Percentiles rank a stretch among this genome's conserved stretches.
Evolutionary conservation across 331 rosid species (phyloP).

Genomic region (Ulmus americana): DNA sequence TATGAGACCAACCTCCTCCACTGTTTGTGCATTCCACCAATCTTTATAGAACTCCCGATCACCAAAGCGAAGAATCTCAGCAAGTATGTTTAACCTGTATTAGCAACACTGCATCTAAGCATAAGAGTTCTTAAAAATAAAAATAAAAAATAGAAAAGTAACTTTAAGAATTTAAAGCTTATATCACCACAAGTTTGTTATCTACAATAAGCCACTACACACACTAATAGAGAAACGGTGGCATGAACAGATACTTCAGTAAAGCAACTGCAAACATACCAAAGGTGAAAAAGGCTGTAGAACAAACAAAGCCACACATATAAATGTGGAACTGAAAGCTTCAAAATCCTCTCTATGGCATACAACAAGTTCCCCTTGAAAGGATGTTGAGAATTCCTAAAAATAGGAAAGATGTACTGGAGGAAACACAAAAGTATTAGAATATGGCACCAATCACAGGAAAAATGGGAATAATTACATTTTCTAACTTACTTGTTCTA

Average conservation of each 20-base stretch:
- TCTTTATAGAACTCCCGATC: constrained; percentile 95
- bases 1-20: constrained; percentile 64
- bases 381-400: constrained; percentile 89
- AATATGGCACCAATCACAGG: constrained; percentile 4
- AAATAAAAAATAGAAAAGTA: not conserved
- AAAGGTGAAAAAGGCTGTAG: constrained; percentile 93
- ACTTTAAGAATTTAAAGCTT: constrained; percentile 15
- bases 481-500: constrained; percentile 69
- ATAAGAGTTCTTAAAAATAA: constrained; percentile 18
- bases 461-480: not conserved
- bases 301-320: constrained; percentile 99
- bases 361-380: constrained; percentile 80
- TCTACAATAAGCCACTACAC: not conserved
- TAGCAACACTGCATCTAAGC: constrained; percentile 22
- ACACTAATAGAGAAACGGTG: not conserved
- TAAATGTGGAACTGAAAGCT: constrained; percentile 93
- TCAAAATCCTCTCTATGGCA: constrained; percentile 83
- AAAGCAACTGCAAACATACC: constrained; percentile 40
- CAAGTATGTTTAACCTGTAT: constrained; percentile 90
- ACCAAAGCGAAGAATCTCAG: constrained; percentile 94
- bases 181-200: not conserved
- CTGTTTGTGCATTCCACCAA: constrained; percentile 98
- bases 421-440: constrained; percentile 29
- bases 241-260: not conserved
- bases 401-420: constrained; percentile 96